Percentiles rank a stretch among this genome's conserved stretches.
These are phyloP conservation scores for Ganoderma leucocontextum DNA, from an alignment of 1,284 basidiomycete genomes.

Conservation along the genomic window DNA sequence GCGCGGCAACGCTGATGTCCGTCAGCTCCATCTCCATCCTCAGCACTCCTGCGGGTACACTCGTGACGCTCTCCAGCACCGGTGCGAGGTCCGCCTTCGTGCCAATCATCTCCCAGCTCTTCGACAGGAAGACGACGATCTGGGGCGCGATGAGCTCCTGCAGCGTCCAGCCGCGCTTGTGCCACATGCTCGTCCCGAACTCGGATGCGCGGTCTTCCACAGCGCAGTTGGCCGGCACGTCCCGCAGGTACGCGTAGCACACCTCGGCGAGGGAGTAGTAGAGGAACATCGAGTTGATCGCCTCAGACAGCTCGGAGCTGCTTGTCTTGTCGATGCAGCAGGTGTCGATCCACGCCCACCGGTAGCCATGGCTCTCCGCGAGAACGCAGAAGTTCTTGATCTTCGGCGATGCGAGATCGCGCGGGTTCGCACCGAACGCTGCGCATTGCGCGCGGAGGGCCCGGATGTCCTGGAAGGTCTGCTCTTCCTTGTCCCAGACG, in stretches of 20 bases:
- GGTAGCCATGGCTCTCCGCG: background rate
- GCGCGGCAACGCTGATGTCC: background rate
- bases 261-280: background rate
- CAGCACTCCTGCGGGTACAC: background rate
- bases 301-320: background rate
- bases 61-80: background rate
- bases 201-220: background rate
- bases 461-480: constrained; percentile 10
- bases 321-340: background rate
- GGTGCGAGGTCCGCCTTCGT: background rate
- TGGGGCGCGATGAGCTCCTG: constrained; percentile 3
- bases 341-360: constrained; percentile 1
- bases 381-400: background rate
- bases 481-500: constrained; percentile 11
- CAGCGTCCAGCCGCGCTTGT: background rate
- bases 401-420: background rate
- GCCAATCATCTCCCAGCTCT: background rate
- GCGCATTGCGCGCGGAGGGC: background rate
- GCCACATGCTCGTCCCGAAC: constrained; percentile 3
- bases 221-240: background rate
- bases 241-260: background rate
- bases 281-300: constrained; percentile 1
- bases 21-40: background rate
- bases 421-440: background rate
- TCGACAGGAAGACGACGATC: constrained; percentile 1